Evolutionary conservation across 306 rosid genomes (phyloP), one percentile per base, ranked within the genome.

Genomic region (Albizia julibrissin): DNA sequence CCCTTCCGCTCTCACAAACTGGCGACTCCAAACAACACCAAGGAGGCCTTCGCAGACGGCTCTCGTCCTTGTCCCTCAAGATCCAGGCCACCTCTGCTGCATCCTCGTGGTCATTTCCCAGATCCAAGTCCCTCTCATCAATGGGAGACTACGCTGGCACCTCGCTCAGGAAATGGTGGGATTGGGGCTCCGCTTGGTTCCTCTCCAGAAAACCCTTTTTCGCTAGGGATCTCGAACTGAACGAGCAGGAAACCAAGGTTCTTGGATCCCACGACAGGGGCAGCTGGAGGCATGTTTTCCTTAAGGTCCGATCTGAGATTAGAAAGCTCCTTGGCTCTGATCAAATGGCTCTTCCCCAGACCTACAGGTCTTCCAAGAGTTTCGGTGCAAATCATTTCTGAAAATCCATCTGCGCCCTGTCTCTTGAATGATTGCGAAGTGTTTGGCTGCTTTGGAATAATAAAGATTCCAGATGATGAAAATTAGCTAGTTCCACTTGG

Each of bases 171-270:
- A 84, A 69, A 46, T 95, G 99, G 95, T 95, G 98, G 98, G 88
- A 46, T 54, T 91, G 95, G 93, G 84, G 88, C 16, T 95, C 90
- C 88, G 83, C 91, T 24, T 95, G 99, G 99, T 81, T 91, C 83
- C 87, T 91, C 10, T 89, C 98, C 8, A 73, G 87, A 47, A 95
- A 89, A 42, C 95, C 94, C 61, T 83, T 89, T 8, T 93, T 95
- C 52, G 93, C 94, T 2, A 50, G 49, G 39, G 99, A 95, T 91
- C 97, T 93, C 75, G 99, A 95, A 85, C 82, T 95, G 93, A 90
- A 92, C 86, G 92, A 93, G 52, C 92, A 88, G 12, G 98, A 89
- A 89, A 83, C 90, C 37, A 93, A 90, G 83, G 33, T 85, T 52
- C 92, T 95, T 6, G 93, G 93, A 15, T 87, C 93, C 59, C 80